Base-by-base conservation (phyloP, 352 stramenopile species). In the Globisporangium cederbergense region DNA sequence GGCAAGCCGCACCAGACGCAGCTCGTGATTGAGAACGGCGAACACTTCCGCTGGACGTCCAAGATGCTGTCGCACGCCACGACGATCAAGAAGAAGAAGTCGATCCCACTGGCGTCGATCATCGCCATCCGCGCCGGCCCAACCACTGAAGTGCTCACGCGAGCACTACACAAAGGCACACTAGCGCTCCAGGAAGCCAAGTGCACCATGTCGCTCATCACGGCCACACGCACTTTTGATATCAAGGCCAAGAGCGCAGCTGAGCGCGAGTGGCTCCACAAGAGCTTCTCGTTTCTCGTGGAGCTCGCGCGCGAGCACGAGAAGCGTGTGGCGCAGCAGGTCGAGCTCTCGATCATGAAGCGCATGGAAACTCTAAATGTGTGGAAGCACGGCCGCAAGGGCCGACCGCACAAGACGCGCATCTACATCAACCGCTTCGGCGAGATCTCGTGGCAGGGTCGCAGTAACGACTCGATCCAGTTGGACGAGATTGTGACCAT, bases 281-380 rank as follows among this genome's bases (percentile, higher is more conserved):
- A 82, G 16, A 93, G 86, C 70, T 72, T 95, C 28, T 51, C 72
- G 57, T 91, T 92, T 56, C 73, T 95, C 14, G 81, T 93, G 4
- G 76, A 80, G 14, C 72, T 91, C n/a, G 84, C 84, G 6, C 75
- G 73, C 4, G 83, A 92, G 36, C 83, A 95, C 64, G 82, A 90
- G 55, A 77, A 84, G 32, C 79, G 87, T 11, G 76, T 91, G 3
- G 75, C 81, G 11, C 78, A 91, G 72, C 86, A 95, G 64, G 86
- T 91, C 18, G 86, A 95, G 66, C 74, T 91, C 25, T 78, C 76
- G 5, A 95, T 95, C 62, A 95, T 95, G 83, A 89, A 90, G 70
- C 81, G 85, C 20, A 89, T 95, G 76, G 83, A 90, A 54, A 85
- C 70, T 2, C 30, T 91, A 20, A 47, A 64, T 1, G 81, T 95